Conservation (phyloP, 2,329 filamentous ascomycete species). For the Calonectria pauciramosa region DNA sequence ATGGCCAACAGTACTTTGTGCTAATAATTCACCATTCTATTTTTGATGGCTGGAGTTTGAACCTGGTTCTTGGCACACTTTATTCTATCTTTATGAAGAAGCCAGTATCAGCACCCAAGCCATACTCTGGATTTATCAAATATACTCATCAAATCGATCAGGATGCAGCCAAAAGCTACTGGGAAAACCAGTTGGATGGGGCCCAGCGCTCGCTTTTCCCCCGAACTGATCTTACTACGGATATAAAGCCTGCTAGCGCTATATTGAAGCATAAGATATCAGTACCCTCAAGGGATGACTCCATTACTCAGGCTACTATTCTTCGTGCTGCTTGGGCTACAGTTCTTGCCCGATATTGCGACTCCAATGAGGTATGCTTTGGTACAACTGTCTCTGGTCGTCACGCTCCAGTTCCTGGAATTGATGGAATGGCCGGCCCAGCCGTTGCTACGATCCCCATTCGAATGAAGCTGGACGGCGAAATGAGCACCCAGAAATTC, state of each 20-base stretch:
- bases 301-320: slow-evolving; percentile 28
- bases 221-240: slow-evolving; percentile 57
- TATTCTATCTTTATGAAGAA: neutral
- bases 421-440: slow-evolving; percentile 40
- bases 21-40: slow-evolving; percentile 9
- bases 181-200: neutral
- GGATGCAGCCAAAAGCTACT: neutral
- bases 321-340: slow-evolving; percentile 62
- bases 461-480: no score
- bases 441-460: slow-evolving; percentile 47
- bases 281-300: neutral
- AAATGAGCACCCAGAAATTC: no score
- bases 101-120: neutral
- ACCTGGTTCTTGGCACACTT: neutral
- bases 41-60: slow-evolving; percentile 12
- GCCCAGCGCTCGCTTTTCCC: slow-evolving; percentile 54
- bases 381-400: slow-evolving; percentile 59
- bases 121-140: slow-evolving; percentile 12
- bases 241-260: slow-evolving; percentile 60
- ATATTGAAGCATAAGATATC: slow-evolving; percentile 23
- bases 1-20: neutral
- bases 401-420: slow-evolving; percentile 34
- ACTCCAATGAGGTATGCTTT: slow-evolving; percentile 54
- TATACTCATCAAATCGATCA: neutral
- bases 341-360: slow-evolving; percentile 64